These are phyloP conservation scores for Metschnikowia cerradonensis DNA, from an alignment of 805 yeast genomes.

Conservation along the genomic window DNA sequence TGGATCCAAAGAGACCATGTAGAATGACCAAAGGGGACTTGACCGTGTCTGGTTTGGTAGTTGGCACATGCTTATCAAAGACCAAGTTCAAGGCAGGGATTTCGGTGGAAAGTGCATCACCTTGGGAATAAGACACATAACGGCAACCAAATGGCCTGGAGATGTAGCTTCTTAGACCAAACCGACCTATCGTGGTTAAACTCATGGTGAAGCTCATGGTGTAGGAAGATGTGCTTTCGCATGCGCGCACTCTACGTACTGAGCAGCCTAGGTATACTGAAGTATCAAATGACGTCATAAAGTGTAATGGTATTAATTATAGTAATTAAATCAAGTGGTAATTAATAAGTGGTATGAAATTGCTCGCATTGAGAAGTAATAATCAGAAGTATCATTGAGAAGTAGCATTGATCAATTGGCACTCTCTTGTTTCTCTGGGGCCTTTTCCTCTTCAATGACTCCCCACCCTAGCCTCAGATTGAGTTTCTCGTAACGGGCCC, in stretches of 20 bases:
- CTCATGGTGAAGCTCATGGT: background rate
- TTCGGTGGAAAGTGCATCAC: slow-evolving; percentile 28
- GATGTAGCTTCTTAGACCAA: background rate
- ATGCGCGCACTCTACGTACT: background rate
- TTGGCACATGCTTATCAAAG: slow-evolving; percentile 44
- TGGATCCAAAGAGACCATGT: slow-evolving; percentile 89
- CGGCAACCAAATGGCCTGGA: background rate
- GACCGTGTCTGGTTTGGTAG: slow-evolving; percentile 18
- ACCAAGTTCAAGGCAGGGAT: slow-evolving; percentile 52
- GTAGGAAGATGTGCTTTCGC: background rate
- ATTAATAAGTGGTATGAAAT: no score
- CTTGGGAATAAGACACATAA: slow-evolving; percentile 14
- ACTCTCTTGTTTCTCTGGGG: slow-evolving; percentile 7
- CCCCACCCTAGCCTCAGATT: slow-evolving; percentile 77
- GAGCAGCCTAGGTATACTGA: no score
- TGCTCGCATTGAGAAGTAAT: no score
- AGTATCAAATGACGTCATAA: no score
- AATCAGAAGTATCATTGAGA: no score
- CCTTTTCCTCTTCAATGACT: slow-evolving; percentile 31
- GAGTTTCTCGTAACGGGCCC: slow-evolving; percentile 69
- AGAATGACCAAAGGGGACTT: slow-evolving; percentile 67
- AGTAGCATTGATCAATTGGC: background rate
- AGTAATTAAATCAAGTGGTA: no score
- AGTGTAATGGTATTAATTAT: background rate
- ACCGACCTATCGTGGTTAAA: background rate